Base-by-base conservation (phyloP, 768 basidiomycete species). In the Mycena kentingensis region DNA sequence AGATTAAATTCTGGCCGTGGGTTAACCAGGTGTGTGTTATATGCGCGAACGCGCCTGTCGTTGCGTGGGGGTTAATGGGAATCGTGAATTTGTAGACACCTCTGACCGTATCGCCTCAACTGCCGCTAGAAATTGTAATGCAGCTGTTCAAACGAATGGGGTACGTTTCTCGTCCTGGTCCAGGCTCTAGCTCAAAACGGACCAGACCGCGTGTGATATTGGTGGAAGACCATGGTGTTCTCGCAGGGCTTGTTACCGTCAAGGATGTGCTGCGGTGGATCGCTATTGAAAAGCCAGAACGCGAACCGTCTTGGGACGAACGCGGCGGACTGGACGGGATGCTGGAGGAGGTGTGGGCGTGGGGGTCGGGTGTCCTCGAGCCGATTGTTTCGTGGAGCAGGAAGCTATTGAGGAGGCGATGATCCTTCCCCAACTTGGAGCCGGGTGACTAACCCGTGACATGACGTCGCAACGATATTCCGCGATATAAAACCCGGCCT, bases 131-230 rank as follows among this genome's bases (percentile, higher is more conserved):
- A 68, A 93, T 98, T 49, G 93, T 95, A 7, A 93, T 97, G 89
- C 93, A 99, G 65, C 73, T 99, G 24, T 99, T 98, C 78, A 92
- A 96, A 66, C 82, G 93, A 39, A 91, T 99, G 88, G 97, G 97
- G 97, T 97, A 64, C 61, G 92, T 77, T 25, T 43, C 58, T 37
- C 36, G 44, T 18, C 28, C 57, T n/a, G n/a, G n/a, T n/a, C n/a
- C n/a, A n/a, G n/a, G 38, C 47, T 27, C 48, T 38, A 49, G 24
- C 26, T 39, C 13, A 19, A 25, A 4, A 49, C 29, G 19, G 3
- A 44, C 4, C 57, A 98, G 96, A 7, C 97, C 97, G 0, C 88
- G 95, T 24, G 90, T 96, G n/a, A 96, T 99, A 50, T 78, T 98
- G 13, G 93, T 98, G 3, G 92, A 93, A 65, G 83, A 92, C 52